These are phyloP conservation scores for Lipomyces spencermartinsiae DNA, from an alignment of 805 yeast genomes.

Conservation along the genomic window DNA sequence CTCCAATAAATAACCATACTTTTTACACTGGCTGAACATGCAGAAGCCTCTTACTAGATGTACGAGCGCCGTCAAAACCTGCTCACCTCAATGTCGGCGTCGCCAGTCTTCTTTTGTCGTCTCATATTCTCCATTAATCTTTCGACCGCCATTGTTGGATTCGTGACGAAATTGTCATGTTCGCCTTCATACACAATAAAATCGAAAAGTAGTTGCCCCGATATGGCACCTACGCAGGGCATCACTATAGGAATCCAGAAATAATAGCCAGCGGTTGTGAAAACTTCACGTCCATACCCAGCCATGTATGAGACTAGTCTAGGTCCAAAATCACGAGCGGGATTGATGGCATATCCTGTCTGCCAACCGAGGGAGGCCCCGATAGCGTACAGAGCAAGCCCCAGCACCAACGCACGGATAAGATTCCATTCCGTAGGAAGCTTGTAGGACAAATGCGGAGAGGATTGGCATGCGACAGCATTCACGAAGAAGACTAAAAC, in stretches of 20 bases:
- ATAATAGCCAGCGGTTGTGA: constrained; percentile 50
- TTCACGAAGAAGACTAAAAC: constrained; percentile 55
- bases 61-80: not conserved
- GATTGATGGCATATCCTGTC: constrained; percentile 62
- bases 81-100: not conserved
- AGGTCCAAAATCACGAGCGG: constrained; percentile 64
- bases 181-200: constrained; percentile 48
- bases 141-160: constrained; percentile 21
- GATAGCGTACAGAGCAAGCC: constrained; percentile 50
- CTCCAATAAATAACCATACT: not conserved
- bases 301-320: constrained; percentile 56
- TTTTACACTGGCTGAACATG: too few species aligned
- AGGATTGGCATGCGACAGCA: constrained; percentile 46
- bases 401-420: constrained; percentile 53
- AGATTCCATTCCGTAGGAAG: constrained; percentile 35
- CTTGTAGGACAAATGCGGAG: constrained; percentile 16
- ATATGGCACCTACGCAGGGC: constrained; percentile 56
- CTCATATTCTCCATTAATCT: constrained; percentile 4
- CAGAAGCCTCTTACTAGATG: too few species aligned
- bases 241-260: constrained; percentile 62
- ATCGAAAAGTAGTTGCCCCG: constrained; percentile 61
- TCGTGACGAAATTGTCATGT: constrained; percentile 33
- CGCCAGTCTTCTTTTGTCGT: not conserved
- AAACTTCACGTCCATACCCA: constrained; percentile 53
- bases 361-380: constrained; percentile 59